Percentiles rank a stretch among this genome's conserved stretches.
These are phyloP conservation scores for Triticum urartu DNA, from an alignment of 176 grass and related monocot species.

Conservation along the genomic window DNA sequence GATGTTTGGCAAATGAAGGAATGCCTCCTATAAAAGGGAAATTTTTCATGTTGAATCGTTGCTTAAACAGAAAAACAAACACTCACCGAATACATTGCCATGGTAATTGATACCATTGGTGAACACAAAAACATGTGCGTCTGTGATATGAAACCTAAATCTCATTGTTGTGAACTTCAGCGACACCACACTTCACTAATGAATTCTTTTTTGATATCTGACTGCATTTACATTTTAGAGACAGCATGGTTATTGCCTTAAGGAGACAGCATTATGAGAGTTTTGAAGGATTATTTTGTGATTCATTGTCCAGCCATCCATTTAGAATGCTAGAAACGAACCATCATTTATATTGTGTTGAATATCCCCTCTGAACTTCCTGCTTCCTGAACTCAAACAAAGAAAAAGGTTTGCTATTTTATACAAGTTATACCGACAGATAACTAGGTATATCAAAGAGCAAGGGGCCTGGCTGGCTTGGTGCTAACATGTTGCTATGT, in stretches of 20 bases:
- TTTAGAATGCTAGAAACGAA: background rate
- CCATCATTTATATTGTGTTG: background rate
- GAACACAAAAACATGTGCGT: background rate
- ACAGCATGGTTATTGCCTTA: background rate
- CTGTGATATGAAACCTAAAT: background rate
- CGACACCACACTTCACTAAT: background rate
- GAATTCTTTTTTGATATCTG: background rate
- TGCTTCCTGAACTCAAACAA: background rate
- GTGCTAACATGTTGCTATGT: background rate
- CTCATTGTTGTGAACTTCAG: background rate
- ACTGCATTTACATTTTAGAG: background rate
- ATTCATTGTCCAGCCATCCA: background rate
- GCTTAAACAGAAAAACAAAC: background rate
- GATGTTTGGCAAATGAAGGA: background rate
- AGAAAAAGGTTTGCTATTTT: background rate
- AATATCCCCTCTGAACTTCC: background rate
- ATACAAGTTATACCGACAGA: background rate
- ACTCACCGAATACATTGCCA: background rate
- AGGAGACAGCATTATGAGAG: background rate
- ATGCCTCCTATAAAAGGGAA: background rate
- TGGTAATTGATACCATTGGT: background rate
- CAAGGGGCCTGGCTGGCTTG: background rate
- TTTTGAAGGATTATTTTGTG: background rate
- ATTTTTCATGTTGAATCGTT: background rate
- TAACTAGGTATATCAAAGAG: background rate